phyloP scores from a whole-genome alignment of 441 rosid genomes.

The Jatropha multifida region DNA sequence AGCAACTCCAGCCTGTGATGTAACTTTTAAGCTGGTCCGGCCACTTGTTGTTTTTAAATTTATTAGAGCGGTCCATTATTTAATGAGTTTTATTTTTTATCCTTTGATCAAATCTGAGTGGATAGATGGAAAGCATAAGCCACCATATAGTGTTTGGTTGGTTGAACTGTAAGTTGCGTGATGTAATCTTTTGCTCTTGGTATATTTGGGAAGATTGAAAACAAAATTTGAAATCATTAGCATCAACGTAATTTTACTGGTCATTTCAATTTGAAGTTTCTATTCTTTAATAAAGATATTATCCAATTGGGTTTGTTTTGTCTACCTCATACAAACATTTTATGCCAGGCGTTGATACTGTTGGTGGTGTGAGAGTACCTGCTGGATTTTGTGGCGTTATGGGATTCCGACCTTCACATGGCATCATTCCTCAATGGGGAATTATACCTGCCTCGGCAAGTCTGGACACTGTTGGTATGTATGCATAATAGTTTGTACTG shows the following conservation, averaged over 20 bases:
- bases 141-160: neutral
- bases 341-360: conserved; percentile 75
- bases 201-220: neutral
- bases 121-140: too few species aligned
- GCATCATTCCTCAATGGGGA: conserved; percentile 62
- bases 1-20: too few species aligned
- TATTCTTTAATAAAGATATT: neutral
- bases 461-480: conserved; percentile 89
- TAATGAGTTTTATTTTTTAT: too few species aligned
- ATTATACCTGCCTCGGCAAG: conserved; percentile 69
- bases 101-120: neutral
- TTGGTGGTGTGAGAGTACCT: conserved; percentile 95
- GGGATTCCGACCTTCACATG: conserved; percentile 83
- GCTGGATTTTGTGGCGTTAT: conserved; percentile 81
- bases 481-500: conserved; percentile 9
- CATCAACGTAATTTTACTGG: neutral
- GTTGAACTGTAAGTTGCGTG: neutral
- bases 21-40: neutral
- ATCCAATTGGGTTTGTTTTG: neutral
- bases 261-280: neutral
- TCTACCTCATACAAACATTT: conserved; percentile 9
- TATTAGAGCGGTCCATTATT: too few species aligned
- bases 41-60: neutral
- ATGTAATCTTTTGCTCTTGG: neutral
- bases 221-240: neutral